Percentiles rank a stretch among this genome's conserved stretches.
These are phyloP conservation scores for Starmerella cellae DNA, from an alignment of 805 yeast genomes.

Conservation along the genomic window DNA sequence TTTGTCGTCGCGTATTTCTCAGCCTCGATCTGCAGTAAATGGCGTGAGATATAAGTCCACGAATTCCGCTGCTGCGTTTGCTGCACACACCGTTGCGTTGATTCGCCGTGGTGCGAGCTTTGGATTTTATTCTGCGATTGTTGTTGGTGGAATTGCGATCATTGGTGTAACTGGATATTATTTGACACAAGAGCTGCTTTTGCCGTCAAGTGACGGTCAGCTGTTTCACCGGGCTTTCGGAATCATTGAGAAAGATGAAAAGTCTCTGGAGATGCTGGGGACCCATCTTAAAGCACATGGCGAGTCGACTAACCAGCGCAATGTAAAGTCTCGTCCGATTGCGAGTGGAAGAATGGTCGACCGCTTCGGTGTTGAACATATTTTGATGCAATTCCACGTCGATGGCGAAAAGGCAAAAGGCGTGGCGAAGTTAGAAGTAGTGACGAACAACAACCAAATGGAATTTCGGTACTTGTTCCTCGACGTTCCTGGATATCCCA, in stretches of 20 bases:
- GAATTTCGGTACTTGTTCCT: constrained; percentile 60
- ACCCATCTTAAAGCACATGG: constrained; percentile 74
- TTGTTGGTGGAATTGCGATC: constrained; percentile 27
- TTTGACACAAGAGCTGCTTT: constrained; percentile 62
- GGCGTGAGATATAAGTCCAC: not conserved
- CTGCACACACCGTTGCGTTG: constrained; percentile 10
- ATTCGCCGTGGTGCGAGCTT: constrained; percentile 24
- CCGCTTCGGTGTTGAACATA: constrained; percentile 64
- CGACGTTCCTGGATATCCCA: constrained; percentile 58
- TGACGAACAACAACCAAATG: constrained; percentile 35
- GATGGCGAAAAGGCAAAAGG: constrained; percentile 57
- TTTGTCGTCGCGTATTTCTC: not conserved
- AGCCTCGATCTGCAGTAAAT: not conserved
- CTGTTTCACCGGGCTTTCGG: constrained; percentile 78
- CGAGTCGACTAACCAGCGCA: constrained; percentile 46
- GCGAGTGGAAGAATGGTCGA: constrained; percentile 48
- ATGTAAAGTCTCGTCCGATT: constrained; percentile 83
- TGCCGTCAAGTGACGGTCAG: constrained; percentile 86
- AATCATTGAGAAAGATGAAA: constrained; percentile 54
- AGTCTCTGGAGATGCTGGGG: constrained; percentile 44
- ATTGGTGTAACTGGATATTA: constrained; percentile 52
- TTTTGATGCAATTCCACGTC: constrained; percentile 75
- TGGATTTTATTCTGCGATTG: constrained; percentile 26
- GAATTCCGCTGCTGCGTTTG: constrained; percentile 5
- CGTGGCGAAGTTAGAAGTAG: constrained; percentile 65